A percentile compares a stretch with the other conserved stretches of the same genome.
These are phyloP conservation scores for Pseudocercospora macadamiae DNA, from an alignment of 2,329 filamentous ascomycete species.

Conservation along the genomic window DNA sequence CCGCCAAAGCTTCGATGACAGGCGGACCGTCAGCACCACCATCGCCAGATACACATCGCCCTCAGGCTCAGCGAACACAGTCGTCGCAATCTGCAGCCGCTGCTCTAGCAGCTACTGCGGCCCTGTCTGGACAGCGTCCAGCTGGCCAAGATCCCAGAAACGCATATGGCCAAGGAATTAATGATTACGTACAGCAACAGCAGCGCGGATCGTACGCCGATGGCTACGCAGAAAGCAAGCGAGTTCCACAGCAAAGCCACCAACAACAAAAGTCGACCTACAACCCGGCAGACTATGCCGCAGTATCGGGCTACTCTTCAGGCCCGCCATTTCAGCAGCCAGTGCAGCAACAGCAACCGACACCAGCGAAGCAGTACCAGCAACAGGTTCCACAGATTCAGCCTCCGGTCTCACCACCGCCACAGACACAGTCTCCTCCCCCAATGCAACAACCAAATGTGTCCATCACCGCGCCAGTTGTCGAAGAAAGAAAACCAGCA, in stretches of 20 bases:
- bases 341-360: constrained; percentile 53
- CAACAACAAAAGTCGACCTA: constrained; percentile 60
- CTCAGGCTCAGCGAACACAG: constrained; percentile 54
- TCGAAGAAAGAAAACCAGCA: constrained; percentile 59
- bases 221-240: constrained; percentile 38
- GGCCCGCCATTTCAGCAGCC: constrained; percentile 46
- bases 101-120: constrained; percentile 51
- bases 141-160: constrained; percentile 44
- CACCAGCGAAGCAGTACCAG: constrained; percentile 61
- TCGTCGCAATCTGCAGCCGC: constrained; percentile 52
- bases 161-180: constrained; percentile 49
- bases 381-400: constrained; percentile 47
- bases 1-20: constrained; percentile 52
- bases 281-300: constrained; percentile 75
- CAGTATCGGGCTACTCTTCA: constrained; percentile 36
- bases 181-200: constrained; percentile 38
- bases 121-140: constrained; percentile 46
- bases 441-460: constrained; percentile 35
- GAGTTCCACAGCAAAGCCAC: constrained; percentile 38
- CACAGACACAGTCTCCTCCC: constrained; percentile 40
- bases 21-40: constrained; percentile 41
- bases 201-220: constrained; percentile 36
- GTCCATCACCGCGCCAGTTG: constrained; percentile 32
- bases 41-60: constrained; percentile 51
- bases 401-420: constrained; percentile 44